Base-by-base conservation (phyloP, 306 rosid genomes). In the Cicer pinnatifidum region DNA sequence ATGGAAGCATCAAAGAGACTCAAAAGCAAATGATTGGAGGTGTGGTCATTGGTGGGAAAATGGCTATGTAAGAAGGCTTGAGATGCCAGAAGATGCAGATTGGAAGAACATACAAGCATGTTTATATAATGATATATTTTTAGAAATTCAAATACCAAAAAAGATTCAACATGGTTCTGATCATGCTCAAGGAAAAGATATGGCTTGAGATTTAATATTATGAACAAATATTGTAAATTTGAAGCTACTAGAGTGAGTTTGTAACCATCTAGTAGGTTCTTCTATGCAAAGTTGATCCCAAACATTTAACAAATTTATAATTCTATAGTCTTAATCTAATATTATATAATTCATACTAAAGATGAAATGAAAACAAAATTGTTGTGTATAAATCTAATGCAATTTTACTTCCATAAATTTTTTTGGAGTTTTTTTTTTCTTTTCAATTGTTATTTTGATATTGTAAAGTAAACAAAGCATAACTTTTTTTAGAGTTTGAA, bases 1-100 rank as follows among this genome's bases (percentile, higher is more conserved):
- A 33, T 88, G 91, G 92, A 94, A 81, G 85, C 90, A 83, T 73
- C 96, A 89, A 65, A 81, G 81, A 68, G 88, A 85, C 48, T 39
- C 86, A 59, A 86, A 77, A 74, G 61, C 82, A 54, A 82, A 66
- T 67, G 96, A 94, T 38, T 94, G 98, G 98, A 90, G 84, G 72
- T 79, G 90, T 84, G 91, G 88, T 62, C 77, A 89, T 13, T 91
- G 98, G 98, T 94, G 98, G 98, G 92, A 94, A 59, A 47, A 77
- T 60, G 98, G 98, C 46, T 94, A 45, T 78, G 97, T 94, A n/a
- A 41, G 98, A 75, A 90, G 89, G 88, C 91, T 94, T 69, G 98
- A 94, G 83, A 79, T 94, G 65, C 97, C 97, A 33, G 97, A 91
- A 20, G 94, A 94, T 86, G 97, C 95, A 61, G 96, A 94, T 79